Percentiles rank a stretch among this genome's conserved stretches.
Evolutionary conservation across 1,284 basidiomycete genomes (phyloP).

Genomic region (Ceratobasidium sp.): DNA sequence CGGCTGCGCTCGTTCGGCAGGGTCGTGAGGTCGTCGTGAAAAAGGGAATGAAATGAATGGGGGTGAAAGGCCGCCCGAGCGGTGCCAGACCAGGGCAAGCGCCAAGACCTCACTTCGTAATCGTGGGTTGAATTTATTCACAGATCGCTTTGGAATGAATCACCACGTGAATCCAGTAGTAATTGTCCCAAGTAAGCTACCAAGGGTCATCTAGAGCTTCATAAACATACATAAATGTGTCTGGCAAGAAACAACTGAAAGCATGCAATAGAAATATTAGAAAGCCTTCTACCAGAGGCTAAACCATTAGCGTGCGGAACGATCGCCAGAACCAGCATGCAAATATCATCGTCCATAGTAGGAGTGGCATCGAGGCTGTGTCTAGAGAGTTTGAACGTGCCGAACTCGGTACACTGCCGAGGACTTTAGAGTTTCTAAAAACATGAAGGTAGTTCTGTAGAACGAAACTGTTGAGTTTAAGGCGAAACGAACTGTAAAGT

Average conservation of each 20-base stretch:
- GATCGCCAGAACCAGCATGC: slow-evolving; percentile 43
- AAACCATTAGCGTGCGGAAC: slow-evolving; percentile 19
- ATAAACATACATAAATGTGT: slow-evolving; percentile 32
- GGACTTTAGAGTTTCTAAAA: slow-evolving; percentile 42
- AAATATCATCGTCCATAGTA: slow-evolving; percentile 39
- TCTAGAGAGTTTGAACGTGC: slow-evolving; percentile 30
- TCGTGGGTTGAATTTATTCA: slow-evolving; percentile 10
- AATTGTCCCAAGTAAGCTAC: not conserved
- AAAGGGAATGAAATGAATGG: not conserved
- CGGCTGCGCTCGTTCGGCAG: not conserved
- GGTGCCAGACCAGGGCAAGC: not conserved
- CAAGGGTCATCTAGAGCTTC: slow-evolving; percentile 31
- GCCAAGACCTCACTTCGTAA: slow-evolving; percentile 39
- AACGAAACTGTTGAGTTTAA: slow-evolving; percentile 38
- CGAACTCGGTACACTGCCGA: slow-evolving; percentile 30
- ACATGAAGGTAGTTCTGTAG: slow-evolving; percentile 42
- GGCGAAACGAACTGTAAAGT: not conserved
- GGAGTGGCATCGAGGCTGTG: slow-evolving; percentile 22
- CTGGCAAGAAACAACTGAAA: slow-evolving; percentile 10
- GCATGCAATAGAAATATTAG: not conserved
- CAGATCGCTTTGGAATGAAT: not conserved
- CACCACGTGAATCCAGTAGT: not conserved
- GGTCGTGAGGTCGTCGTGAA: slow-evolving; percentile 8
- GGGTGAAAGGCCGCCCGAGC: not conserved
- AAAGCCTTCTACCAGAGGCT: slow-evolving; percentile 10